Evolutionary conservation across 495 filamentous ascomycete genomes (phyloP), one percentile per base, ranked within the genome.

Genomic region (Podospora pseudopauciseta): DNA sequence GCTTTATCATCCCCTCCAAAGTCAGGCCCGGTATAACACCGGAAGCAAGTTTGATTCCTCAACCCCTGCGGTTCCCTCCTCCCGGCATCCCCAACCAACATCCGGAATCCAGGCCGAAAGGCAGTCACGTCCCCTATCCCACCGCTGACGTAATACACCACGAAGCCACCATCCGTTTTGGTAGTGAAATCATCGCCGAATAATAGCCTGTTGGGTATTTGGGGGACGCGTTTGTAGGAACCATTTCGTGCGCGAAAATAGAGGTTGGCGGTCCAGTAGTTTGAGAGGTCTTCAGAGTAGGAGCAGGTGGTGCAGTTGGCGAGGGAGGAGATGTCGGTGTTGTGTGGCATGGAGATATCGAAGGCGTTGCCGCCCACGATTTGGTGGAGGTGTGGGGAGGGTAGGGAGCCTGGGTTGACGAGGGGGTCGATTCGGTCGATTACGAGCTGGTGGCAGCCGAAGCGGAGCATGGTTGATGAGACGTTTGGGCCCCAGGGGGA

Each of bases 191-290:
- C 72, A 61, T 82, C 80, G 19, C 73, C 69, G 27, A 80, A 75
- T 2, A 78, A 66, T n/a, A 75, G 61, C 27, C 62, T 68, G 65
- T 82, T 82, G 30, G 76, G 77, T 30, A 79, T 72, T 49, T 79
- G 76, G 0, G 78, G 79, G 1, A 81, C 79, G 0, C 80, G 73
- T 60, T 79, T 81, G 55, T 77, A 81, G 2, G 76, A 76, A 0
- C 79, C 79, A 61, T 81, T 82, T 13, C 74, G 65, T 9, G 79
- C 76, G 67, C 73, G 75, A 66, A 82, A 82, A 69, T 80, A 81
- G 53, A 82, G 60, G 61, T 78, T 77, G 39, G 79, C 80, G 5
- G 81, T 81, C 81, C 79, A 82, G 72, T 83, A 82, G 76, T 83
- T 83, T 59, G 76, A 79, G 44, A 79, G 72, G 65, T 80, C 76